Percentiles rank a stretch among this genome's conserved stretches.
Conservation (phyloP, 129 eudicot genomes). For the Deinandra increscens region DNA sequence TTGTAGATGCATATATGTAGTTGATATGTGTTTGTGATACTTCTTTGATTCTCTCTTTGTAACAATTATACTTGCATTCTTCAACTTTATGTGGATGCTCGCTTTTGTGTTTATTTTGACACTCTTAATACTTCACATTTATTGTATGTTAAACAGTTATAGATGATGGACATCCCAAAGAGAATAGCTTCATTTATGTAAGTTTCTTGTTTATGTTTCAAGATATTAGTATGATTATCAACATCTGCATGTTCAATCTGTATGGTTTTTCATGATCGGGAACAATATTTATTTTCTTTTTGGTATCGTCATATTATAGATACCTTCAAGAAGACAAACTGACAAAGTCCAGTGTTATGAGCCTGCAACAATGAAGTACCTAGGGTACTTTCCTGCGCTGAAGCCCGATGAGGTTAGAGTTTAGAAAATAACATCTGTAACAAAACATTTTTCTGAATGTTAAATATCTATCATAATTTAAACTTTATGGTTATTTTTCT, state of each 20-base stretch:
- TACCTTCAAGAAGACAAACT: conserved; percentile 91
- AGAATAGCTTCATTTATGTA: conserved; percentile 94
- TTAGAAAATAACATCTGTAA: conserved; percentile 3
- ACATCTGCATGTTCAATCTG: background rate
- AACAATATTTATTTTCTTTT: conserved; percentile 6
- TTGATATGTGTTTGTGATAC: conserved; percentile 18
- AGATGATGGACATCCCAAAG: conserved; percentile 85
- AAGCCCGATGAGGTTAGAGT: conserved; percentile 80
- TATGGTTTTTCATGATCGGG: background rate
- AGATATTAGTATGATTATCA: background rate
- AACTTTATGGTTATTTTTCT: conserved; percentile 7
- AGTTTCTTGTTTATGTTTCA: conserved; percentile 31
- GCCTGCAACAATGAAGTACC: conserved; percentile 98
- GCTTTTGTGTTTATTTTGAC: conserved; percentile 14
- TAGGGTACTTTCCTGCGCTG: conserved; percentile 80
- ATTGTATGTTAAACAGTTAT: conserved; percentile 51
- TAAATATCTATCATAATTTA: conserved; percentile 1
- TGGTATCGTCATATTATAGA: conserved; percentile 38
- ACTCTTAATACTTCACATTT: conserved; percentile 21
- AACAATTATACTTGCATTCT: background rate
- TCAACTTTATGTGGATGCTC: conserved; percentile 5
- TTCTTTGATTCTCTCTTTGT: conserved; percentile 3
- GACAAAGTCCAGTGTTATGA: conserved; percentile 98
- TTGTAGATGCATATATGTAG: background rate
- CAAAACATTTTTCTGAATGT: background rate